Evolutionary conservation across 495 filamentous ascomycete species (phyloP).

Genomic region (Neurospora sp.): DNA sequence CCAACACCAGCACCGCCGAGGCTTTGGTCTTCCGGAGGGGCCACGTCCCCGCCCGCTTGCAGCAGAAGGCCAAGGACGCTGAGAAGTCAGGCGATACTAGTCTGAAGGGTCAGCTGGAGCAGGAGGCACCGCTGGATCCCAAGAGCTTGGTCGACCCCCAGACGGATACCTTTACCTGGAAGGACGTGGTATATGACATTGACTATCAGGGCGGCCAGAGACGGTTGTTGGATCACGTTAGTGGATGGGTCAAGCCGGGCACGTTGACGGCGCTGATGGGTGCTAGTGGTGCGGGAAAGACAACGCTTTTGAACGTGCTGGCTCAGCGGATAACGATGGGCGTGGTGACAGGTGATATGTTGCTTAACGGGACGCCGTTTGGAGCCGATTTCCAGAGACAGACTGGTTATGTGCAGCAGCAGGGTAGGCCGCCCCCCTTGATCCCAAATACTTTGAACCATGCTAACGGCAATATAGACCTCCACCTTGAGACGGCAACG

Average conservation of each 20-base stretch:
- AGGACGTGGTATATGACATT: conserved; percentile 52
- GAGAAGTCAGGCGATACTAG: conserved; percentile 26
- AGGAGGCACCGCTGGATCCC: conserved; percentile 13
- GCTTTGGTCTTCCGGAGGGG: conserved; percentile 23
- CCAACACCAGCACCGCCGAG: conserved; percentile 17
- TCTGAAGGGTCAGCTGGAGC: background rate
- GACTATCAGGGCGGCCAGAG: conserved; percentile 49
- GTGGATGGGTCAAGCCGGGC: conserved; percentile 72
- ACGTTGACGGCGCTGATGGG: conserved; percentile 74
- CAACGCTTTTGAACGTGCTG: conserved; percentile 53
- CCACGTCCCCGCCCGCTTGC: conserved; percentile 11
- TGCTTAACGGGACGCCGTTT: conserved; percentile 58
- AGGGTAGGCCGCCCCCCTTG: conserved; percentile 35
- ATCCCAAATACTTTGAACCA: background rate
- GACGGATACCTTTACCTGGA: conserved; percentile 52
- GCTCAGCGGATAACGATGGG: conserved; percentile 66
- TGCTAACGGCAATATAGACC: conserved; percentile 32
- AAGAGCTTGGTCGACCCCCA: conserved; percentile 31
- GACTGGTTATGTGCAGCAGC: conserved; percentile 85
- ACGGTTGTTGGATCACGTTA: conserved; percentile 55
- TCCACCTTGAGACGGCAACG: conserved; percentile 69
- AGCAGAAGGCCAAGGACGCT: conserved; percentile 18
- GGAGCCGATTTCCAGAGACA: conserved; percentile 70
- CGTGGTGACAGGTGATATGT: conserved; percentile 61
- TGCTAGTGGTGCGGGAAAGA: conserved; percentile 72